Percentiles rank a stretch among this genome's conserved stretches.
These are phyloP conservation scores for Populus hybrid DNA, from an alignment of 441 rosid genomes.

Conservation along the genomic window DNA sequence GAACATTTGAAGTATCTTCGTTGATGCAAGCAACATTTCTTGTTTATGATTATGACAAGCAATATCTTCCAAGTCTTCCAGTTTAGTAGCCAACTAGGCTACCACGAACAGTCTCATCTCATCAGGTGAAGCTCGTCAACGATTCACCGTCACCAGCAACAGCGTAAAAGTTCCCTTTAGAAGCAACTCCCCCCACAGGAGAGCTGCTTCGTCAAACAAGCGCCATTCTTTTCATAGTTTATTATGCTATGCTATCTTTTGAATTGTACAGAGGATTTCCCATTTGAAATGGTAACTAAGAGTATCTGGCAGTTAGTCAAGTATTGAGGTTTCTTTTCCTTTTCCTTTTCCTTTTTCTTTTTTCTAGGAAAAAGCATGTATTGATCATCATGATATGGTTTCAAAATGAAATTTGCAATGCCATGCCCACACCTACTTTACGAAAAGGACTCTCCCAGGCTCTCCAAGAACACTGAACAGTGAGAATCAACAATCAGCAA, in stretches of 20 bases:
- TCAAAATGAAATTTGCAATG: slow-evolving; percentile 16
- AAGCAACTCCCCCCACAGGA: slow-evolving; percentile 13
- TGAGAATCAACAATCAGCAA: neutral
- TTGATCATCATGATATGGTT: slow-evolving; percentile 25
- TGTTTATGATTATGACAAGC: slow-evolving; percentile 17
- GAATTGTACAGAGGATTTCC: slow-evolving; percentile 10
- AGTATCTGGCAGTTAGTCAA: neutral
- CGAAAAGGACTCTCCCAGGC: slow-evolving; percentile 5
- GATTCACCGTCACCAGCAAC: slow-evolving; percentile 29
- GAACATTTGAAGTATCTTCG: neutral
- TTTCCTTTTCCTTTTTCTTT: slow-evolving; percentile 5
- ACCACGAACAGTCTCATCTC: slow-evolving; percentile 1
- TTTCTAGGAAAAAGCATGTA: slow-evolving; percentile 21
- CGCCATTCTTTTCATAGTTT: neutral
- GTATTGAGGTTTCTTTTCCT: neutral
- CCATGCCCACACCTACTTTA: slow-evolving; percentile 25
- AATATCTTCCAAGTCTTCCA: slow-evolving; percentile 20
- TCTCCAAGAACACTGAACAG: neutral
- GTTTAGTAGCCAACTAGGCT: slow-evolving; percentile 12
- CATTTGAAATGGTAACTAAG: slow-evolving; percentile 6
- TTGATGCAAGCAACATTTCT: neutral
- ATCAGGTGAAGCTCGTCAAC: slow-evolving; percentile 25
- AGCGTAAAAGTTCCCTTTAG: slow-evolving; percentile 8
- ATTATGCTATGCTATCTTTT: slow-evolving; percentile 6
- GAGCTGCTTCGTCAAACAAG: slow-evolving; percentile 8